Evolutionary conservation across 441 rosid species (phyloP).

Genomic region (Mallotus repandus): DNA sequence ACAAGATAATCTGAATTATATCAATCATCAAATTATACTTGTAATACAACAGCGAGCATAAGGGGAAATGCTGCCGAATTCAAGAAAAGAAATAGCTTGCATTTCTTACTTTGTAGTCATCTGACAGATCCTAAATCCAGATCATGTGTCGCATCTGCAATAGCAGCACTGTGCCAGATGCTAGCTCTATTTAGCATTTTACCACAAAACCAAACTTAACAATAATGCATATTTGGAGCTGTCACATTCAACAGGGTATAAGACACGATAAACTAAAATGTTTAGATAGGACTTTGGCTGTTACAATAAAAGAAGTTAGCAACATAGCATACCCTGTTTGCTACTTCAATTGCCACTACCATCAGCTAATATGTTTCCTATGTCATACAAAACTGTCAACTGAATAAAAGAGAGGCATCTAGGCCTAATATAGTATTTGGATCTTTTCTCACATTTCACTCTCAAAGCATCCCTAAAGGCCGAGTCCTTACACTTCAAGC

Average conservation of each 20-base stretch:
- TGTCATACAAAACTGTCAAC: background rate
- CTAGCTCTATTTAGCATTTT: background rate
- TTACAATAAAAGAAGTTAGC: background rate
- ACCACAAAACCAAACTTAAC: background rate
- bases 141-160: background rate
- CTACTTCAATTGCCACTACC: background rate
- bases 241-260: background rate
- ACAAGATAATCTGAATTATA: background rate
- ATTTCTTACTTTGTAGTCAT: slow-evolving; percentile 1
- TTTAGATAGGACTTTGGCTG: background rate
- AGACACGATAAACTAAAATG: background rate
- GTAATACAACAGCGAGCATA: background rate
- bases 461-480: background rate
- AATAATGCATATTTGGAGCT: background rate
- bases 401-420: background rate
- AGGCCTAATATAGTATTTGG: background rate
- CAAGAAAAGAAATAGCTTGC: background rate
- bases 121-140: background rate
- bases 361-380: background rate
- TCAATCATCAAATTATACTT: background rate
- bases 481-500: background rate
- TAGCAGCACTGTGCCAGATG: background rate
- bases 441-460: background rate
- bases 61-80: background rate
- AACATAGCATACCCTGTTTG: background rate